Conservation (phyloP, 1,284 basidiomycete species). For the Mycosarcoma mackinlayi region DNA sequence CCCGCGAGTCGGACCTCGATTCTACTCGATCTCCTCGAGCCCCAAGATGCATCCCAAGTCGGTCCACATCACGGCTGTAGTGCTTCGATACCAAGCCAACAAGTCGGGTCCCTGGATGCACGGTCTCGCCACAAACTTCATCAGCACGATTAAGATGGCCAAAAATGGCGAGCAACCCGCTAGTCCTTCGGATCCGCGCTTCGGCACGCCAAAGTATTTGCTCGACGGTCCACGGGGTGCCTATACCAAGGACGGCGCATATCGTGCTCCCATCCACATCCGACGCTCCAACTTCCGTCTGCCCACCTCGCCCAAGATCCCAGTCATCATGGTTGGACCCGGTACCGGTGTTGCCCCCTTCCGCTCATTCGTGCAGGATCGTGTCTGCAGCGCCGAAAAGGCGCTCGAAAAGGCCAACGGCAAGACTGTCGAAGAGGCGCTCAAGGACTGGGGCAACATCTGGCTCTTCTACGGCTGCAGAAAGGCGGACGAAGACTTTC, state of each 20-base stretch:
- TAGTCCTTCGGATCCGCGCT: slow-evolving; percentile 63
- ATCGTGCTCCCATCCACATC: slow-evolving; percentile 91
- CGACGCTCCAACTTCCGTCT: slow-evolving; percentile 94
- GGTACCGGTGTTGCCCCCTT: slow-evolving; percentile 98
- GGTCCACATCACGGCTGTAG: slow-evolving; percentile 94
- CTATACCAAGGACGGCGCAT: slow-evolving; percentile 76
- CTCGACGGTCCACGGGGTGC: slow-evolving; percentile 88
- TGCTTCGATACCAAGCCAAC: slow-evolving; percentile 69
- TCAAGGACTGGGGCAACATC: no score
- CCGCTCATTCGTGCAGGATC: slow-evolving; percentile 97
- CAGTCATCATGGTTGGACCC: slow-evolving; percentile 98
- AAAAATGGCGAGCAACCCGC: slow-evolving; percentile 70
- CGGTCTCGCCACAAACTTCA: slow-evolving; percentile 66
- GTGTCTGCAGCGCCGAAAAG: slow-evolving; percentile 90
- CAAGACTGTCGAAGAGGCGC: slow-evolving; percentile 86
- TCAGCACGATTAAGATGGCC: slow-evolving; percentile 74
- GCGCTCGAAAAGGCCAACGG: slow-evolving; percentile 84
- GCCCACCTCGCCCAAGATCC: slow-evolving; percentile 95
- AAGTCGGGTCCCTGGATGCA: slow-evolving; percentile 49
- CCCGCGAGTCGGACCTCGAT: slow-evolving; percentile 92
- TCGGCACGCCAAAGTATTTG: slow-evolving; percentile 77
- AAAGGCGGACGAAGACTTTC: slow-evolving; percentile 84
- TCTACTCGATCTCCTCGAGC: slow-evolving; percentile 97
- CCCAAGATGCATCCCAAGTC: slow-evolving; percentile 88
- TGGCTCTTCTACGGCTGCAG: slow-evolving; percentile 96